Percentiles rank a stretch among this genome's conserved stretches.
Conservation (phyloP, 805 yeast genomes). For the Spathaspora sp. region DNA sequence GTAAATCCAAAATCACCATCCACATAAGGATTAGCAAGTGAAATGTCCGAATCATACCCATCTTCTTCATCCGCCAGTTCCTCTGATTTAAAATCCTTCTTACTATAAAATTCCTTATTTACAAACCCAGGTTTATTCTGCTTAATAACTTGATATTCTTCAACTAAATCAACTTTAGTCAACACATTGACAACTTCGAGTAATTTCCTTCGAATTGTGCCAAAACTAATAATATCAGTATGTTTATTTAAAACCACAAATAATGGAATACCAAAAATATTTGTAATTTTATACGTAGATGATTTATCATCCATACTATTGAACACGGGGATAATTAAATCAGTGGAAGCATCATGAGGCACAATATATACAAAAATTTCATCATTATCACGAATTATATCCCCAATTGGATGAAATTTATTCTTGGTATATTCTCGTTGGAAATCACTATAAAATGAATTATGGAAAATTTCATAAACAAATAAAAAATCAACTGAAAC, state of each 20-base stretch:
- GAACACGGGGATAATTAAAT: slow-evolving; percentile 56
- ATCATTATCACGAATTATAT: slow-evolving; percentile 61
- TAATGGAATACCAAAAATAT: slow-evolving; percentile 73
- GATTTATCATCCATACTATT: slow-evolving; percentile 39
- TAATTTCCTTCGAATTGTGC: slow-evolving; percentile 53
- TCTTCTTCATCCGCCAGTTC: slow-evolving; percentile 15
- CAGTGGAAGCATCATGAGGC: slow-evolving; percentile 42
- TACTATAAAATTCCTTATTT: slow-evolving; percentile 16
- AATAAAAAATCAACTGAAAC: slow-evolving; percentile 23
- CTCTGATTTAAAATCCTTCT: slow-evolving; percentile 23
- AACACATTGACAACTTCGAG: slow-evolving; percentile 33
- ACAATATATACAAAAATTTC: slow-evolving; percentile 58
- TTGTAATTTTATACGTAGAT: slow-evolving; percentile 33
- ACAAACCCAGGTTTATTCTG: slow-evolving; percentile 2
- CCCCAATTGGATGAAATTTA: slow-evolving; percentile 60
- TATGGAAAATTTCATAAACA: slow-evolving; percentile 50
- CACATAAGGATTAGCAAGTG: slow-evolving; percentile 50
- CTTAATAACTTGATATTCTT: slow-evolving; percentile 19
- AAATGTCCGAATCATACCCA: slow-evolving; percentile 45
- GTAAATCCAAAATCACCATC: slow-evolving; percentile 48
- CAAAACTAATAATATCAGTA: slow-evolving; percentile 51
- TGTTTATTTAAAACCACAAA: slow-evolving; percentile 54
- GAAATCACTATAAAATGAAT: slow-evolving; percentile 66
- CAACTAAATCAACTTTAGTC: slow-evolving; percentile 18
- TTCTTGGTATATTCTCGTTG: slow-evolving; percentile 54